Percentiles rank a stretch among this genome's conserved stretches.
Conservation (phyloP, 1,284 basidiomycete species). For the Phenoliferia sp. region DNA sequence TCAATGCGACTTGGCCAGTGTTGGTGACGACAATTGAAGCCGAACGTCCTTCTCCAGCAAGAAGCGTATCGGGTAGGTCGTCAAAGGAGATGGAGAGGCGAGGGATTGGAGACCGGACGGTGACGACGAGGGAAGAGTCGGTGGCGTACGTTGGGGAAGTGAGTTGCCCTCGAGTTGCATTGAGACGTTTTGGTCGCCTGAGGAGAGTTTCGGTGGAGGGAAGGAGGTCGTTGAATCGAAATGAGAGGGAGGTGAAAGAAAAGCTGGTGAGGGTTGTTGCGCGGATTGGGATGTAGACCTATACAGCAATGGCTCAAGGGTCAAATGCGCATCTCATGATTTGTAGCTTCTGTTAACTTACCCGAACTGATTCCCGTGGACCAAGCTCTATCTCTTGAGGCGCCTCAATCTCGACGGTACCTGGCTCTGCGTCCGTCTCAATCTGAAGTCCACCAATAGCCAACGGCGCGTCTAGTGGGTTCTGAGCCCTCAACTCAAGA, state of each 20-base stretch:
- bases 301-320: neutral
- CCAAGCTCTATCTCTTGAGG: constrained; percentile 40
- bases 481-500: constrained; percentile 44
- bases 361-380: constrained; percentile 41
- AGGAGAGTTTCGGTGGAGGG: constrained; percentile 44
- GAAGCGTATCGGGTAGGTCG: constrained; percentile 34
- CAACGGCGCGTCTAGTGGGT: constrained; percentile 46
- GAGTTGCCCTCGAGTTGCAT: constrained; percentile 44
- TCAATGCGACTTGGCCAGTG: constrained; percentile 36
- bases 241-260: constrained; percentile 40
- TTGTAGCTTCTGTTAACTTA: too few relatives aligned
- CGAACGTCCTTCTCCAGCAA: constrained; percentile 39
- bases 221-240: constrained; percentile 46
- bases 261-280: constrained; percentile 32
- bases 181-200: constrained; percentile 43
- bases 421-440: constrained; percentile 6
- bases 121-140: constrained; percentile 43
- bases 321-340: too few relatives aligned
- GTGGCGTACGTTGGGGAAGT: constrained; percentile 44
- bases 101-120: constrained; percentile 41
- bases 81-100: constrained; percentile 36
- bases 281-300: constrained; percentile 39
- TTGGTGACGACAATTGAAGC: constrained; percentile 39
- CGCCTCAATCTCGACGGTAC: constrained; percentile 24
- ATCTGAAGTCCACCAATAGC: constrained; percentile 32